Percentiles rank a stretch among this genome's conserved stretches.
These are phyloP conservation scores for Solanum chilense DNA, from an alignment of 257 asterid species.

Conservation along the genomic window DNA sequence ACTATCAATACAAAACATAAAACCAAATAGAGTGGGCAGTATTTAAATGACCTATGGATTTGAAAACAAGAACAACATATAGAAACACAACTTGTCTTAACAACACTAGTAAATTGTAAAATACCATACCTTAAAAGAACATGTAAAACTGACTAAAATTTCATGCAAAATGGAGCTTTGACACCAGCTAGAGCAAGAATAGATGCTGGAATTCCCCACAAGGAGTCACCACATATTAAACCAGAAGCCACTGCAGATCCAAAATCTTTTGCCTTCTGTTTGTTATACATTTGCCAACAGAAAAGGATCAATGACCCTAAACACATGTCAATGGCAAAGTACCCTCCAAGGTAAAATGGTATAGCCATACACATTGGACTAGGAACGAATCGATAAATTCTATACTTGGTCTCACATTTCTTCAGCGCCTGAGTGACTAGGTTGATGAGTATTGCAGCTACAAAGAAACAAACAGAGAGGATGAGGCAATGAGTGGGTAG, in stretches of 20 bases:
- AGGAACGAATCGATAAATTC: constrained; percentile 42
- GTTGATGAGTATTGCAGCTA: constrained; percentile 19
- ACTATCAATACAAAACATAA: not conserved
- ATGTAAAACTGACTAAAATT: not conserved
- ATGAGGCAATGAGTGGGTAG: constrained; percentile 53
- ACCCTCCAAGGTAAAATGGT: constrained; percentile 61
- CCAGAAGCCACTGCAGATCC: constrained; percentile 74
- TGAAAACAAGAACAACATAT: not conserved
- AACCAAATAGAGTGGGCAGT: not conserved
- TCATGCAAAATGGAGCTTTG: constrained; percentile 64
- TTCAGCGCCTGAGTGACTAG: constrained; percentile 2
- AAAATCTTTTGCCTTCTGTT: constrained; percentile 22
- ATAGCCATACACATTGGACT: constrained; percentile 85
- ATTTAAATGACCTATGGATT: too few species aligned
- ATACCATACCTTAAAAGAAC: not conserved
- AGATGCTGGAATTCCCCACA: constrained; percentile 74
- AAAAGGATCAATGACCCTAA: constrained; percentile 55
- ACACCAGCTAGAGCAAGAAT: constrained; percentile 38
- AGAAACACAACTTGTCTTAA: not conserved
- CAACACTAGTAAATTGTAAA: not conserved
- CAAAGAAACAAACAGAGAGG: constrained; percentile 25
- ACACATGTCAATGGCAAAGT: constrained; percentile 76
- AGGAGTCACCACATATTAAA: constrained; percentile 65
- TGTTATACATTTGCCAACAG: constrained; percentile 27
- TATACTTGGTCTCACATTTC: constrained; percentile 26